These are phyloP conservation scores for Calvatia gigantea DNA, from an alignment of 768 basidiomycete species.

Conservation along the genomic window DNA sequence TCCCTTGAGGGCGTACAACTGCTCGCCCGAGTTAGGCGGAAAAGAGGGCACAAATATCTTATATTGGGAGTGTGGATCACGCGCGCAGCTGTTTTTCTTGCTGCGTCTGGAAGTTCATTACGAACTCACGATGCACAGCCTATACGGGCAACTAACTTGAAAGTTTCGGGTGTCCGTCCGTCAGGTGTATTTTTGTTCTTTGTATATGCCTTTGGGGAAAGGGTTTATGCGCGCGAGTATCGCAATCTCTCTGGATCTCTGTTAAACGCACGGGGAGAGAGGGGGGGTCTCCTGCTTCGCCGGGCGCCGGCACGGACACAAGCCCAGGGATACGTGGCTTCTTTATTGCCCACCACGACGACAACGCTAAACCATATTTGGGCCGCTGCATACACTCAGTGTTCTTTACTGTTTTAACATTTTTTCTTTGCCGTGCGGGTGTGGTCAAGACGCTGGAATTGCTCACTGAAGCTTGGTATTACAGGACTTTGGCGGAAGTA, in stretches of 20 bases:
- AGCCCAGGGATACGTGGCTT: not conserved
- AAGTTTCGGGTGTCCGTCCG: not conserved
- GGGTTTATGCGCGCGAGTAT: constrained; percentile 2
- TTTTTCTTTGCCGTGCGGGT: not conserved
- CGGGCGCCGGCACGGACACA: not conserved
- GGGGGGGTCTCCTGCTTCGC: not conserved
- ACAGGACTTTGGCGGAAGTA: constrained; percentile 76
- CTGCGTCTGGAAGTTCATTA: not conserved
- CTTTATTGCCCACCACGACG: not conserved
- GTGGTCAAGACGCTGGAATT: not conserved
- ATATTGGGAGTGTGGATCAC: not conserved
- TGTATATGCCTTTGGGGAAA: not conserved
- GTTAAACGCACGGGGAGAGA: too few species aligned
- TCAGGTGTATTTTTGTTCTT: not conserved
- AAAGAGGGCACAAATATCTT: not conserved
- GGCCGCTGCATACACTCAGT: not conserved
- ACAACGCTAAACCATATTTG: not conserved
- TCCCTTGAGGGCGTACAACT: too few species aligned
- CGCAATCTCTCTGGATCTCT: not conserved
- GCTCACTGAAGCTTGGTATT: constrained; percentile 13
- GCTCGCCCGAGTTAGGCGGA: not conserved
- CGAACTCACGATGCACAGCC: not conserved
- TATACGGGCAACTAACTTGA: not conserved
- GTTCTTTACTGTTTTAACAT: not conserved
- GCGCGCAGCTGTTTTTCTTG: not conserved